Conservation (phyloP, 352 stramenopile genomes). For the Thraustochytrium striatum region DNA sequence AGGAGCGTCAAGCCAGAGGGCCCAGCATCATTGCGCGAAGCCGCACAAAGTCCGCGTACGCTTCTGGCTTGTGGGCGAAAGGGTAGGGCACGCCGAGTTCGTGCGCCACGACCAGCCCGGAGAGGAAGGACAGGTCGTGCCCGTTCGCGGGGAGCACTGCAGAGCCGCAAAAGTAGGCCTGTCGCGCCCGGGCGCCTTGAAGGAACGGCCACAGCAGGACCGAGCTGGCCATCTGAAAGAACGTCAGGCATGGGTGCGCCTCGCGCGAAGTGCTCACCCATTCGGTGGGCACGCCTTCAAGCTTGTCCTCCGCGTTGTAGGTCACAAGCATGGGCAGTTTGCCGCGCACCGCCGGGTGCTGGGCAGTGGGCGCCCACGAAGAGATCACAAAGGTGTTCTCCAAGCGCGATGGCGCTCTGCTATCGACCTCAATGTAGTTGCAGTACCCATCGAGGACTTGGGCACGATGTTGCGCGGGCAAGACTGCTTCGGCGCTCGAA, state of each 20-base stretch:
- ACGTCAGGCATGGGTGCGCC: constrained; percentile 28
- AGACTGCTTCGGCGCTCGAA: constrained; percentile 16
- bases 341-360: not conserved
- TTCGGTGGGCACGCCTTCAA: not conserved
- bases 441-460: constrained; percentile 24
- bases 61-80: not conserved
- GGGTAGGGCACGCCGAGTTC: constrained; percentile 33
- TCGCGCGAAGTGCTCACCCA: constrained; percentile 38
- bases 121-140: constrained; percentile 28
- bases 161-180: constrained; percentile 43
- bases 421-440: constrained; percentile 45
- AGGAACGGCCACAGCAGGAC: constrained; percentile 24
- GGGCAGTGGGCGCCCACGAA: constrained; percentile 19
- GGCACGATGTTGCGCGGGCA: not conserved
- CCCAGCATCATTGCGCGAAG: constrained; percentile 20
- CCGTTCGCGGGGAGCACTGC: constrained; percentile 35
- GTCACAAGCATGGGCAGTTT: constrained; percentile 36
- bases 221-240: constrained; percentile 30
- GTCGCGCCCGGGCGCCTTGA: not conserved
- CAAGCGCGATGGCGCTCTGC: not conserved
- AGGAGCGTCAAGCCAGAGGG: not conserved
- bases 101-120: not conserved
- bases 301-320: constrained; percentile 37
- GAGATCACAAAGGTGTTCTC: constrained; percentile 46
- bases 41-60: constrained; percentile 17